A percentile compares a stretch with the other conserved stretches of the same genome.
Evolutionary conservation across 2,329 filamentous ascomycete species (phyloP).

Genomic region (Talaromyces sp.): DNA sequence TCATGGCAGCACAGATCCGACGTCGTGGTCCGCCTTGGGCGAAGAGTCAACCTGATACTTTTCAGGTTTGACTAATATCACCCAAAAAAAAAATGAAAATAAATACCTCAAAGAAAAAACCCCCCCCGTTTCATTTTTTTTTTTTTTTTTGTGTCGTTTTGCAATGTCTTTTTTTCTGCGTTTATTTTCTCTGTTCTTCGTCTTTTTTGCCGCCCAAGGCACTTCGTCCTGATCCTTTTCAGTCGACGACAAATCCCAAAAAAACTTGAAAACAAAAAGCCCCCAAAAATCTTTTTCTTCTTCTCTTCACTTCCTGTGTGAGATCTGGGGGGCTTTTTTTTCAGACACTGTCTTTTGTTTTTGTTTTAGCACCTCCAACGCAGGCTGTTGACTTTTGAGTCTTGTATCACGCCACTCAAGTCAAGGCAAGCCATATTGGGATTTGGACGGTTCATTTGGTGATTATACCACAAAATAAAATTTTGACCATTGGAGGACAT

Average conservation of each 20-base stretch:
- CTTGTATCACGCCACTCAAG: background rate
- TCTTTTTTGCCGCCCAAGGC: background rate
- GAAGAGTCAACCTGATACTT: no score
- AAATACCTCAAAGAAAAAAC: background rate
- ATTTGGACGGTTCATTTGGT: background rate
- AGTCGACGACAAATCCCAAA: background rate
- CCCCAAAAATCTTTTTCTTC: background rate
- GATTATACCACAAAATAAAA: background rate
- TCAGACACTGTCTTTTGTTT: background rate
- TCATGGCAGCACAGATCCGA: no score
- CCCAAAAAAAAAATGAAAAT: background rate
- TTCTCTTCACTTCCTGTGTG: background rate
- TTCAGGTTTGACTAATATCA: background rate
- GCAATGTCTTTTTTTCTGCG: background rate
- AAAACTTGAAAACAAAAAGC: background rate
- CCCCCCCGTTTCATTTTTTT: no score
- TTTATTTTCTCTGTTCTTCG: background rate
- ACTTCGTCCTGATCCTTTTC: background rate
- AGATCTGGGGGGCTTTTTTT: no score
- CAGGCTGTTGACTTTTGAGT: background rate
- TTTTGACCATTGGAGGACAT: background rate
- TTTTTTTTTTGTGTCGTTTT: background rate
- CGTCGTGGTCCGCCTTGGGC: no score
- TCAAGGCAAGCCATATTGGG: background rate
- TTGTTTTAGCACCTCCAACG: background rate